phyloP scores from a whole-genome alignment of 768 basidiomycete species.

The Boletus eberwhitei region DNA sequence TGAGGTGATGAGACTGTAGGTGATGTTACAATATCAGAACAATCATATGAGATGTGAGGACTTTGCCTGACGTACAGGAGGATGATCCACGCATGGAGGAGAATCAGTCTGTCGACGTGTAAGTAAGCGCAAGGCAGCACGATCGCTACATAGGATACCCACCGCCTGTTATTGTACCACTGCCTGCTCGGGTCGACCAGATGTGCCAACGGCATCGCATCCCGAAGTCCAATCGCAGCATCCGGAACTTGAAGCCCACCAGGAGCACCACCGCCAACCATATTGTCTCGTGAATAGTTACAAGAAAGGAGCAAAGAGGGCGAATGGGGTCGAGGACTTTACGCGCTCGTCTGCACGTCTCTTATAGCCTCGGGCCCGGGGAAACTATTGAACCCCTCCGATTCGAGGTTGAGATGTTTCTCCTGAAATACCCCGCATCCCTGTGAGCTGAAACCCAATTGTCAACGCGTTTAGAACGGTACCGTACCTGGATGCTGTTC shows the following conservation, averaged over 20 bases:
- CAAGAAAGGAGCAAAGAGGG: background rate
- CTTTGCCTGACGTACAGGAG: constrained; percentile 45
- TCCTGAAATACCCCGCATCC: constrained; percentile 20
- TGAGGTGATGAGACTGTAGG: constrained; percentile 62
- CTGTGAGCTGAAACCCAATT: background rate
- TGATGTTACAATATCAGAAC: background rate
- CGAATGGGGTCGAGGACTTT: constrained; percentile 22
- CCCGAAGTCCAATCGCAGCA: constrained; percentile 3
- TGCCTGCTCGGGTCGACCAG: constrained; percentile 62
- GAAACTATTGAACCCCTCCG: constrained; percentile 1
- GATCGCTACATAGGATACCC: constrained; percentile 7
- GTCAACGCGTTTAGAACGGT: background rate
- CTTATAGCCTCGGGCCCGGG: constrained; percentile 12
- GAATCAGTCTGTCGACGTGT: constrained; percentile 44
- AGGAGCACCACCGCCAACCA: constrained; percentile 52
- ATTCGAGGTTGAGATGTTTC: constrained; percentile 12
- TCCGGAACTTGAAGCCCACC: constrained; percentile 21
- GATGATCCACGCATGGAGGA: constrained; percentile 66
- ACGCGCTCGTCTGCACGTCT: background rate
- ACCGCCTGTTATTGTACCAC: constrained; percentile 79
- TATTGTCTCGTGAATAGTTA: constrained; percentile 25
- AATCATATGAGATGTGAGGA: background rate
- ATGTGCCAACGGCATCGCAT: constrained; percentile 40
- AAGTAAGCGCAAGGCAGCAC: background rate
- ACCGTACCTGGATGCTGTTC: background rate